Conservation (phyloP, 2,329 filamentous ascomycete genomes). For the Hymenoscyphus repandus region DNA sequence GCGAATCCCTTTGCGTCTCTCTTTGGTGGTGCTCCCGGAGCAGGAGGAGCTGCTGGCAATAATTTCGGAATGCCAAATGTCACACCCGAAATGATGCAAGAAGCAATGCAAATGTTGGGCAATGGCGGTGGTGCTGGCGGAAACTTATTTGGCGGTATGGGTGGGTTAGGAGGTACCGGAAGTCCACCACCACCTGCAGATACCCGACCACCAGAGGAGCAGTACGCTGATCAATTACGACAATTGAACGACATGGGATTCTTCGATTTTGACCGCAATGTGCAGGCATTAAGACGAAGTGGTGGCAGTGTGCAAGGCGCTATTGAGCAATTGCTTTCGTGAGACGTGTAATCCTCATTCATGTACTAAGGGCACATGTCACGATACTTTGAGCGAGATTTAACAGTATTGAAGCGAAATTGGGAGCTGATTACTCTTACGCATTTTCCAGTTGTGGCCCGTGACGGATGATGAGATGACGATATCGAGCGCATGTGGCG, state of each 20-base stretch:
- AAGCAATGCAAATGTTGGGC: constrained; percentile 41
- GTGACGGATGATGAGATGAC: too few species aligned
- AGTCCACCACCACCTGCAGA: constrained; percentile 59
- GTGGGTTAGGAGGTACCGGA: constrained; percentile 11
- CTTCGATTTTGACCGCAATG: constrained; percentile 90
- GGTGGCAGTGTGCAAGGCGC: constrained; percentile 94
- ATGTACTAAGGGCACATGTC: too few species aligned
- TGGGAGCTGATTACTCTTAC: too few species aligned
- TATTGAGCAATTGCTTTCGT: constrained; percentile 62
- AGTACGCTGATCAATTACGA: constrained; percentile 82
- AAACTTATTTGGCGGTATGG: constrained; percentile 30
- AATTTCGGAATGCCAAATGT: constrained; percentile 44
- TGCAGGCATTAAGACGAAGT: constrained; percentile 78
- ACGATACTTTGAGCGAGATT: too few species aligned
- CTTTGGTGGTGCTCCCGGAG: constrained; percentile 43
- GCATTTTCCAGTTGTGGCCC: too few species aligned
- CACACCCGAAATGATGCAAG: constrained; percentile 51
- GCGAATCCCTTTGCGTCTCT: constrained; percentile 66
- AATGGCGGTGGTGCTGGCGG: constrained; percentile 19
- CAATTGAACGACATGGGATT: constrained; percentile 99
- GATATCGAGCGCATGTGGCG: too few species aligned
- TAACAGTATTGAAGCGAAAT: too few species aligned
- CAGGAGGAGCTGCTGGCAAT: constrained; percentile 32
- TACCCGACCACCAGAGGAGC: constrained; percentile 85
- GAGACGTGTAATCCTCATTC: neutral